These are phyloP conservation scores for Herpotrichia juniperi DNA, from an alignment of 2,329 filamentous ascomycete species.

Conservation along the genomic window DNA sequence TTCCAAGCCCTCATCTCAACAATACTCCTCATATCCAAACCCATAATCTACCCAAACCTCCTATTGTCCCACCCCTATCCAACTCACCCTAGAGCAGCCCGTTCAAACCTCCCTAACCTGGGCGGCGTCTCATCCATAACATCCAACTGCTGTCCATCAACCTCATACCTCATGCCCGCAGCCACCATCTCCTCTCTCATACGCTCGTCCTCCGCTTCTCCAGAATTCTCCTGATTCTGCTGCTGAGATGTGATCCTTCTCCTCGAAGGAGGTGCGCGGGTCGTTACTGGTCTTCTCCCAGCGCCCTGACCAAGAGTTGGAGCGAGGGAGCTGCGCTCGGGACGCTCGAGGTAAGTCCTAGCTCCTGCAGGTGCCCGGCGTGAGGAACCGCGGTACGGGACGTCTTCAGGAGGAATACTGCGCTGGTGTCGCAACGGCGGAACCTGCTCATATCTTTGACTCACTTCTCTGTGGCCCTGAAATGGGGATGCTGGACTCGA, in stretches of 20 bases:
- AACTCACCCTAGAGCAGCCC: slow-evolving; percentile 17
- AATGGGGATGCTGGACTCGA: background rate
- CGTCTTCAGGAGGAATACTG: background rate
- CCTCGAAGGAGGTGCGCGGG: slow-evolving; percentile 2
- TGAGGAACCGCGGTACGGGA: background rate
- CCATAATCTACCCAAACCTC: no score
- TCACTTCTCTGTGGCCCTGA: background rate
- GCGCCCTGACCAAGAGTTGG: slow-evolving; percentile 16
- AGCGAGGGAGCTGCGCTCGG: slow-evolving; percentile 3
- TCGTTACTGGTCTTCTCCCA: slow-evolving; percentile 14
- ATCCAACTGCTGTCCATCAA: slow-evolving; percentile 23
- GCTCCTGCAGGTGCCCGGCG: background rate
- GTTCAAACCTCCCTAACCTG: slow-evolving; percentile 40
- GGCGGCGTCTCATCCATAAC: slow-evolving; percentile 46
- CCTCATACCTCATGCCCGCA: slow-evolving; percentile 26
- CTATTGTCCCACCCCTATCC: no score
- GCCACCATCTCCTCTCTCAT: slow-evolving; percentile 34
- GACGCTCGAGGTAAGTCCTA: background rate
- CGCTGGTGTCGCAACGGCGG: background rate
- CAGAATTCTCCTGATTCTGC: slow-evolving; percentile 43
- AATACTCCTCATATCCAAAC: no score
- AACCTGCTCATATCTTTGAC: background rate
- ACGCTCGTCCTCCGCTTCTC: slow-evolving; percentile 27
- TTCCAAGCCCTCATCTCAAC: no score
- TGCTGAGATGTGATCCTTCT: slow-evolving; percentile 24